These are phyloP conservation scores for Penicillium flavigenum DNA, from an alignment of 495 filamentous ascomycete species.

Conservation along the genomic window DNA sequence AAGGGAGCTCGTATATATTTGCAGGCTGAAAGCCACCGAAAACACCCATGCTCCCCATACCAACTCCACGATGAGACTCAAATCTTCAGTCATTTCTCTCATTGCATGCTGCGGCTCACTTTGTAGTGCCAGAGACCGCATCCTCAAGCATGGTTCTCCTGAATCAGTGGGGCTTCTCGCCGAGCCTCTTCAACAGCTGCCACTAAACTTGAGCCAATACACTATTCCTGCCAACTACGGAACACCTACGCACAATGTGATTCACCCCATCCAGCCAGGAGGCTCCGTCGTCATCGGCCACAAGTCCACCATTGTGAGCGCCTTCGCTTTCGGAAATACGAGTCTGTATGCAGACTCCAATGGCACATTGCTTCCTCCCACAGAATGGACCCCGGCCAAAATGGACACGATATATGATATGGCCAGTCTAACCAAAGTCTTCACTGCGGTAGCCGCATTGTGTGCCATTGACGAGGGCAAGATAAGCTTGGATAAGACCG, in stretches of 20 bases:
- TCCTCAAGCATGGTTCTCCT: constrained; percentile 22
- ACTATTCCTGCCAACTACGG: constrained; percentile 29
- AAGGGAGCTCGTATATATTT: neutral
- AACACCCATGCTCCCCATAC: neutral
- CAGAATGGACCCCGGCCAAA: constrained; percentile 17
- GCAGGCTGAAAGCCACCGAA: neutral
- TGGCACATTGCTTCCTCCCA: constrained; percentile 24
- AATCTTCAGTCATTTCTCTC: neutral
- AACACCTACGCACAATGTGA: constrained; percentile 12
- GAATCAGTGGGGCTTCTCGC: constrained; percentile 27
- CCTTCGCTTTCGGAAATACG: constrained; percentile 30
- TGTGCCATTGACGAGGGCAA: constrained; percentile 25
- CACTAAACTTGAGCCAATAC: constrained; percentile 25
- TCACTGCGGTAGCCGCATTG: constrained; percentile 25
- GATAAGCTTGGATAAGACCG: constrained; percentile 20
- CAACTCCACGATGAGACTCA: neutral
- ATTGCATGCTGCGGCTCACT: neutral
- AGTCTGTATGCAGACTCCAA: constrained; percentile 29
- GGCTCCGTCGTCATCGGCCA: constrained; percentile 26
- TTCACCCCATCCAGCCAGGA: constrained; percentile 28
- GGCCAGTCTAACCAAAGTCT: constrained; percentile 32
- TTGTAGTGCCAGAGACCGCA: constrained; percentile 10
- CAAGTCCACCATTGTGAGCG: constrained; percentile 26
- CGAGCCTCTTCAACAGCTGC: constrained; percentile 21
- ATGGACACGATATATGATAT: constrained; percentile 33